These are phyloP conservation scores for Gossypium davidsonii DNA, from an alignment of 441 rosid species.

Conservation along the genomic window DNA sequence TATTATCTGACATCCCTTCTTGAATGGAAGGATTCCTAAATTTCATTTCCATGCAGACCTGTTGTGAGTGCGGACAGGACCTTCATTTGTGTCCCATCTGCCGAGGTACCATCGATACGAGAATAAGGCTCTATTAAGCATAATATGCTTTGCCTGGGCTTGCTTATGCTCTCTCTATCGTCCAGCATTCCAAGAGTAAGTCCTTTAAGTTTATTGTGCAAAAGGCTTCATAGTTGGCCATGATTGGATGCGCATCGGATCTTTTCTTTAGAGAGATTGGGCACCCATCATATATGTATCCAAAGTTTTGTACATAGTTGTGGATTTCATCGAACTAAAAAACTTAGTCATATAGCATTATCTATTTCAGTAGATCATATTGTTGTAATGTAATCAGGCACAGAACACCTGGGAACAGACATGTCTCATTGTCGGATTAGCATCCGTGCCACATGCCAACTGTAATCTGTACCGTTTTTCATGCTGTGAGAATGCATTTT, in stretches of 20 bases:
- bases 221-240: neutral
- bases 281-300: neutral
- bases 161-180: neutral
- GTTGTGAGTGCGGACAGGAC: constrained; percentile 59
- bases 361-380: neutral
- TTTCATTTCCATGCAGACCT: constrained; percentile 39
- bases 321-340: neutral
- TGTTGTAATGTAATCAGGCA: neutral
- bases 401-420: neutral
- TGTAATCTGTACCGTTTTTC: neutral
- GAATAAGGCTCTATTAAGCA: constrained; percentile 49
- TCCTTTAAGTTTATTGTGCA: neutral
- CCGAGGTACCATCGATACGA: constrained; percentile 39
- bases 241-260: neutral
- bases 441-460: neutral
- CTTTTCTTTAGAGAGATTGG: neutral
- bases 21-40: neutral
- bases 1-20: neutral
- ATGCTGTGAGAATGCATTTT: neutral
- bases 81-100: constrained; percentile 56
- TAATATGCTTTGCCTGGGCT: neutral
- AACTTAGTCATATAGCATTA: neutral
- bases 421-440: neutral
- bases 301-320: neutral
- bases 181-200: neutral